Evolutionary conservation across 495 filamentous ascomycete genomes (phyloP).

Genomic region (Aspergillus baeticus): DNA sequence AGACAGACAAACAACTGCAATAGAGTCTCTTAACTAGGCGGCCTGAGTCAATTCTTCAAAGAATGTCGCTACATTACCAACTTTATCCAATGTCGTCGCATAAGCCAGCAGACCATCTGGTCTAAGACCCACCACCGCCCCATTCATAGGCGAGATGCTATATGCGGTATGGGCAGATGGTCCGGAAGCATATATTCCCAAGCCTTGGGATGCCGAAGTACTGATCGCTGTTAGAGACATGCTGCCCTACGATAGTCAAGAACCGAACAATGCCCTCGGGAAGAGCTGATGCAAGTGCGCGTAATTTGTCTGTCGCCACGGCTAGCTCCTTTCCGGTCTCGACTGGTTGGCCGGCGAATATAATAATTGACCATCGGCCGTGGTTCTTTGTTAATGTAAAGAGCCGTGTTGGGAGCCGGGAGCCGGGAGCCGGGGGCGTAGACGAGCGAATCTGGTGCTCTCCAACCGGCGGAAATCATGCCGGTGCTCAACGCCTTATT

Average conservation of each 20-base stretch:
- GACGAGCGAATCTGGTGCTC: conserved; percentile 9
- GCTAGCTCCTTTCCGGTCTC: background rate
- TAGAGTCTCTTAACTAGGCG: too few species aligned
- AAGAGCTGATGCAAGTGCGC: background rate
- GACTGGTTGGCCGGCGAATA: conserved; percentile 2
- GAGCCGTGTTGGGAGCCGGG: conserved; percentile 1
- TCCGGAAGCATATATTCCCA: conserved; percentile 4
- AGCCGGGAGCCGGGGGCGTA: conserved; percentile 10
- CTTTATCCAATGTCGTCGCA: background rate
- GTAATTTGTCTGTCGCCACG: background rate
- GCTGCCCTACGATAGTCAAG: conserved; percentile 6
- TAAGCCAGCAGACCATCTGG: conserved; percentile 6
- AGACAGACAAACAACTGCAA: too few species aligned
- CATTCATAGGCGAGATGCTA: conserved; percentile 3
- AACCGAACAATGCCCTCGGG: conserved; percentile 5
- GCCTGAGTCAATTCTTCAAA: too few species aligned
- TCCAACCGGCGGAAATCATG: conserved; percentile 10
- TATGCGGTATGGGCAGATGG: conserved; percentile 10
- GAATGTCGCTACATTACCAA: background rate
- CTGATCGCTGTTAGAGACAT: conserved; percentile 2
- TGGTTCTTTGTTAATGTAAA: conserved; percentile 5
- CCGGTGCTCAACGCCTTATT: conserved; percentile 3
- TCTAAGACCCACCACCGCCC: conserved; percentile 5
- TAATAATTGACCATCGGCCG: conserved; percentile 5
- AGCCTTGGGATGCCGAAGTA: background rate